phyloP scores from a whole-genome alignment of 2,329 filamentous ascomycete species.

The Colletotrichum sp. region DNA sequence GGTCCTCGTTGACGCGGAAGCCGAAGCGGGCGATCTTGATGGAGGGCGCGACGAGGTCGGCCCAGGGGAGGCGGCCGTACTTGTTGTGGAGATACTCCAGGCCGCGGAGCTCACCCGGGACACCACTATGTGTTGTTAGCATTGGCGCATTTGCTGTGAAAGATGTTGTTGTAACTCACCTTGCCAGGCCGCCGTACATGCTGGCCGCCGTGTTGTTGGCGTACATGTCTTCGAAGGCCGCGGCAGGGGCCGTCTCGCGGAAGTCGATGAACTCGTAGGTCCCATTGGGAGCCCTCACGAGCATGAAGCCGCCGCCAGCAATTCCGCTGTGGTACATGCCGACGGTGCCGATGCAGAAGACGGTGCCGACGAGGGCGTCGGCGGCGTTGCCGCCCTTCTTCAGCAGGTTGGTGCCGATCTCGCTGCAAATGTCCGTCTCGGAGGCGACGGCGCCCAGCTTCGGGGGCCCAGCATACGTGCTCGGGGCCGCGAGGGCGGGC shows the following conservation, averaged over 20 bases:
- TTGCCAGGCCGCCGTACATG: conserved; percentile 73
- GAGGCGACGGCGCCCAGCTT: conserved; percentile 64
- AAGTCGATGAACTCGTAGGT: conserved; percentile 85
- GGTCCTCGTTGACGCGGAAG: conserved; percentile 73
- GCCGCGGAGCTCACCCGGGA: conserved; percentile 75
- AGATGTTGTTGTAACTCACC: conserved; percentile 54
- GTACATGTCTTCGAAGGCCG: conserved; percentile 83
- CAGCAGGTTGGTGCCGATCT: conserved; percentile 62
- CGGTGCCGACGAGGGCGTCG: conserved; percentile 69
- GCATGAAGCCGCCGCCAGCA: conserved; percentile 80
- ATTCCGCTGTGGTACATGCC: conserved; percentile 74
- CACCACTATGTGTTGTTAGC: conserved; percentile 47
- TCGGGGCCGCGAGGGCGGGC: conserved; percentile 3
- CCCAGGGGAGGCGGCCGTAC: conserved; percentile 70
- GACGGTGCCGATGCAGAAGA: conserved; percentile 67
- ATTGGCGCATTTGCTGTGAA: not conserved
- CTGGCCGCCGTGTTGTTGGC: conserved; percentile 69
- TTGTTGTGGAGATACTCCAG: conserved; percentile 75
- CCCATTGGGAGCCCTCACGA: conserved; percentile 69
- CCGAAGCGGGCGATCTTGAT: conserved; percentile 75
- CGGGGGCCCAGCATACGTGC: not conserved
- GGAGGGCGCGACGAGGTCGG: conserved; percentile 70
- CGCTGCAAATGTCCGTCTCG: conserved; percentile 63
- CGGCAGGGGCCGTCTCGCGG: conserved; percentile 81
- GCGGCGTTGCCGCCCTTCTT: conserved; percentile 68